These are phyloP conservation scores for Blastomyces silverae DNA, from an alignment of 2,329 filamentous ascomycete species.

Conservation along the genomic window DNA sequence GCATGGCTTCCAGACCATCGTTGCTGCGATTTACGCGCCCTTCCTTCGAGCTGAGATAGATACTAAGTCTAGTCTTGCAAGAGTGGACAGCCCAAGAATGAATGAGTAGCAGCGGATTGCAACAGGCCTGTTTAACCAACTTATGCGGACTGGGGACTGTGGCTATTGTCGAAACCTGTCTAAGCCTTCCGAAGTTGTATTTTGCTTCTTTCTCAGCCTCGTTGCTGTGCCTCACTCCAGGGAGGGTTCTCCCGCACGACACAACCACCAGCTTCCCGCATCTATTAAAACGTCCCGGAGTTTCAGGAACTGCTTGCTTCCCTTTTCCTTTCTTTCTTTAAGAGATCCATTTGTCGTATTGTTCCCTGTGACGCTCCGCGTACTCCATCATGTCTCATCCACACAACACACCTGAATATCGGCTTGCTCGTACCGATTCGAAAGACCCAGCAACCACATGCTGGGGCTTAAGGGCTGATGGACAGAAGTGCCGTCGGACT, in stretches of 20 bases:
- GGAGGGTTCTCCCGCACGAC: neutral
- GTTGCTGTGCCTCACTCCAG: neutral
- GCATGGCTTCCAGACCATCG: no score
- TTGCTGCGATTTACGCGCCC: neutral
- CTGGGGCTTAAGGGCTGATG: conserved; percentile 73
- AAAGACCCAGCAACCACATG: conserved; percentile 79
- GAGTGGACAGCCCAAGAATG: no score
- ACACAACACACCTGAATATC: conserved; percentile 70
- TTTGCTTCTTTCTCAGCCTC: neutral
- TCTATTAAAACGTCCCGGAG: neutral
- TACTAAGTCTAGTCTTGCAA: no score
- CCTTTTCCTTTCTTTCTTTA: neutral
- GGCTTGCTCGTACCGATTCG: conserved; percentile 72
- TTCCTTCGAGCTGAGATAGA: no score
- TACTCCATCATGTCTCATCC: conserved; percentile 55
- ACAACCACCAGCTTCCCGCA: neutral
- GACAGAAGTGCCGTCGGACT: conserved; percentile 73
- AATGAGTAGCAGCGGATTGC: no score
- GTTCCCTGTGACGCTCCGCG: neutral
- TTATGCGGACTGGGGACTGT: no score
- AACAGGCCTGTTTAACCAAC: no score
- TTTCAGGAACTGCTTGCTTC: neutral
- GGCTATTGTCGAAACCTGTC: neutral
- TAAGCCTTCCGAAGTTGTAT: neutral
- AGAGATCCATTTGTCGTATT: neutral